These are phyloP conservation scores for Nepenthes gracilis DNA, from an alignment of 148 eudicot species.

Conservation along the genomic window DNA sequence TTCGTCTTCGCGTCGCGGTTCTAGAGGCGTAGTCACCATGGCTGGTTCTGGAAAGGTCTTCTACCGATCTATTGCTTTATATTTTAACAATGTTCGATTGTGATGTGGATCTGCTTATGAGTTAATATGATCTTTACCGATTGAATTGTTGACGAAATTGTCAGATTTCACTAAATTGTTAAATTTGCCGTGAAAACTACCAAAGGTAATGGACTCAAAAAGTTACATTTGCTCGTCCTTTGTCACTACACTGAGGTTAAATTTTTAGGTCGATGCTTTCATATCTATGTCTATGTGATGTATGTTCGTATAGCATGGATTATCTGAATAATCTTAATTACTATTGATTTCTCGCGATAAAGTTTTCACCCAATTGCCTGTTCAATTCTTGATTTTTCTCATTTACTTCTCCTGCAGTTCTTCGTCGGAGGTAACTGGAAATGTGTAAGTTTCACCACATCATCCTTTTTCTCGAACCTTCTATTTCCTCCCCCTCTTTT, in stretches of 20 bases:
- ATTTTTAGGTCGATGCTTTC: not conserved
- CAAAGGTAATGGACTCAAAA: no score
- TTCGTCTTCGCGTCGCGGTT: constrained; percentile 37
- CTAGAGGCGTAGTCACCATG: constrained; percentile 62
- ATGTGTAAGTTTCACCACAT: constrained; percentile 58
- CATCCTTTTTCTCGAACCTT: not conserved
- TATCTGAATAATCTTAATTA: no score
- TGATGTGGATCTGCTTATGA: no score
- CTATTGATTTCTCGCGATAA: not conserved
- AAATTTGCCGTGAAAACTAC: no score
- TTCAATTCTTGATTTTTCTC: constrained; percentile 9
- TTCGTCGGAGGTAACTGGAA: constrained; percentile 99
- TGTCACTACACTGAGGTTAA: no score
- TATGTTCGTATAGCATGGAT: no score
- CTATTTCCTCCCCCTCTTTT: no score
- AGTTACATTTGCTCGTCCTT: no score
- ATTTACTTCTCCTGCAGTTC: constrained; percentile 58
- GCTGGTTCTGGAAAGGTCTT: constrained; percentile 68
- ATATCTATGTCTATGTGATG: not conserved
- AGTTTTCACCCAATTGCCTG: not conserved
- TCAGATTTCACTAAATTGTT: no score
- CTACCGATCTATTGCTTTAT: not conserved
- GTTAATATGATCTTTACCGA: no score
- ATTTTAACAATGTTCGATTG: not conserved
- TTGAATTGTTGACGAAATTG: no score